phyloP scores from a whole-genome alignment of 306 rosid species.

The Erythrophleum fordii region DNA sequence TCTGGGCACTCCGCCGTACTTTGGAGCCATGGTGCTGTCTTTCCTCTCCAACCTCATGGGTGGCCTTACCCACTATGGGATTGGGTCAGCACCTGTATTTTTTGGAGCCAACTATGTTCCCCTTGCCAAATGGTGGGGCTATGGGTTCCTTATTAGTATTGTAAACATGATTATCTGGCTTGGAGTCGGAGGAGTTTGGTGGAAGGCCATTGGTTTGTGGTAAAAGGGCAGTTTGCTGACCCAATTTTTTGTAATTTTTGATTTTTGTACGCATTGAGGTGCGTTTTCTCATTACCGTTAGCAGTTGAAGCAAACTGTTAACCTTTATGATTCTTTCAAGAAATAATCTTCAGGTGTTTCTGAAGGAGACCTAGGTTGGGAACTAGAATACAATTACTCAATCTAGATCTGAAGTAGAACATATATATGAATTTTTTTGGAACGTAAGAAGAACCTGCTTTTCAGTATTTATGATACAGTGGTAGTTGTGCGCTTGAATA shows the following conservation, averaged over 20 bases:
- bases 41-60: conserved; percentile 99
- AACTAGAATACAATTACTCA: conserved; percentile 40
- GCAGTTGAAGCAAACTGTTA: conserved; percentile 49
- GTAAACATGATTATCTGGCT: conserved; percentile 94
- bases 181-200: conserved; percentile 90
- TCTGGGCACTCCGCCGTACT: conserved; percentile 90
- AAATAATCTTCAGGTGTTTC: conserved; percentile 55
- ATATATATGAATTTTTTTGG: conserved; percentile 42
- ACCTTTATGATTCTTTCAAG: conserved; percentile 45
- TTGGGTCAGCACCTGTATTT: conserved; percentile 96
- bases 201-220: conserved; percentile 95
- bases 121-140: conserved; percentile 96
- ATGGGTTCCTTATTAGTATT: conserved; percentile 82
- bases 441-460: conserved; percentile 35
- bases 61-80: conserved; percentile 97
- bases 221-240: conserved; percentile 48
- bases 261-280: conserved; percentile 43
- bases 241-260: conserved; percentile 9
- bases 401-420: conserved; percentile 45
- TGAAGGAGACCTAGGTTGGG: conserved; percentile 42
- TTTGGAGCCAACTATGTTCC: conserved; percentile 97
- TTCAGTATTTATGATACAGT: conserved; percentile 39
- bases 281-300: conserved; percentile 32
- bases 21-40: conserved; percentile 88
- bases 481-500: conserved; percentile 35